Conservation (phyloP, 495 filamentous ascomycete species). For the Neurospora sublineolata region DNA sequence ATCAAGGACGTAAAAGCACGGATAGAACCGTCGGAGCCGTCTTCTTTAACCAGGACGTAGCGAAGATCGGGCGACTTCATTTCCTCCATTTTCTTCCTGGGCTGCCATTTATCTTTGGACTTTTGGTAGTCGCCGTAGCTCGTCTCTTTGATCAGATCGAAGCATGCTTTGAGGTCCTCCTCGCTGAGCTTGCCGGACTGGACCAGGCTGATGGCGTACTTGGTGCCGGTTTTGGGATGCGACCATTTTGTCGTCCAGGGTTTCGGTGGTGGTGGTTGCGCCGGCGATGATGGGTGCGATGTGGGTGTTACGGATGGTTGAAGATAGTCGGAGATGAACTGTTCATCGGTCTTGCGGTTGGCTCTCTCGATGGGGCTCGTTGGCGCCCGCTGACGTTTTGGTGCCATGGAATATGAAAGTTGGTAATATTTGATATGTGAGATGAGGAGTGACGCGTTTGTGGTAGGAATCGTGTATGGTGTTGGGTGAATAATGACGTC, state of each 20-base stretch:
- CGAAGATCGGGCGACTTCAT: constrained; percentile 63
- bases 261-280: constrained; percentile 9
- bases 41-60: constrained; percentile 49
- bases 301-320: constrained; percentile 7
- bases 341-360: constrained; percentile 31
- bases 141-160: constrained; percentile 57
- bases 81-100: constrained; percentile 55
- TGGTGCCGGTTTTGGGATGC: constrained; percentile 27
- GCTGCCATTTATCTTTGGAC: constrained; percentile 58
- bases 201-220: constrained; percentile 36
- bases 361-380: constrained; percentile 31
- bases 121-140: constrained; percentile 53
- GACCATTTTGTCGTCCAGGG: constrained; percentile 32
- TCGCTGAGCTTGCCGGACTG: constrained; percentile 34
- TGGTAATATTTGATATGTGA: not conserved
- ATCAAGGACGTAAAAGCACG: constrained; percentile 70
- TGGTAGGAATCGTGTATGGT: not conserved
- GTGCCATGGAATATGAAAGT: constrained; percentile 4
- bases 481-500: not conserved
- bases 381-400: constrained; percentile 21
- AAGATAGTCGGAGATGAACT: constrained; percentile 36
- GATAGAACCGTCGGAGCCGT: constrained; percentile 13
- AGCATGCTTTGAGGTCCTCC: constrained; percentile 53
- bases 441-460: not conserved
- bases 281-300: not conserved